Evolutionary conservation across 2,329 filamentous ascomycete genomes (phyloP), one percentile per base, ranked within the genome.

Genomic region (Aspergillus neoniger): DNA sequence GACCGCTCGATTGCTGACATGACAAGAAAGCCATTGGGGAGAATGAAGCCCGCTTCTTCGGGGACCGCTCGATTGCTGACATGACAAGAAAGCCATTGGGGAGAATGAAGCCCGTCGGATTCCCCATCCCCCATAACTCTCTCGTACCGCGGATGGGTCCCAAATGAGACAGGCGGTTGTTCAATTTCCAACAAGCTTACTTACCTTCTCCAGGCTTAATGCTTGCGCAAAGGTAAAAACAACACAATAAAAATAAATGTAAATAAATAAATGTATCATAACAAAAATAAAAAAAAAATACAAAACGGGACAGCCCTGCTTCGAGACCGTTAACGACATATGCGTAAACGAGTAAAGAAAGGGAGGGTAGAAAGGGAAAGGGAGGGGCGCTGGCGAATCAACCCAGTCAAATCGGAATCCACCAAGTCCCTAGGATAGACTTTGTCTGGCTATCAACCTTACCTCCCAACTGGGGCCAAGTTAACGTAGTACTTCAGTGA

Each of bases 381-480:
- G 32, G 39, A 30, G 51, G 39, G 30, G 38, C 19, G 39, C 36
- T 21, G 51, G 32, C 36, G 36, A 55, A 47, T 32, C 56, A 51
- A 44, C 3, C 30, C 30, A 57, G 39, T 21, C 50, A 54, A 43
- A 55, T 51, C 38, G 23, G 10, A 57, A 55, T 52, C 52, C 32
- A 43, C 48, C 30, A 44, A 17, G 25, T 36, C 47, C 41, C 32
- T 23, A 50, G 44, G 44, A 58, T 58, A 58, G 58, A 61, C 55
- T 61, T 58, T 61, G 17, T 30, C 41, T 55, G 28, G 55, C 36
- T 53, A 55, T 51, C 49, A 55, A 61, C 55, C 59, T 61, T 61
- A 55, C 59, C 55, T 49, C 25, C 25, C 32, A 19, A 28, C 25
- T 32, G 49, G 32, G 32, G 32, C 32, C 32, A 36, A 36, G 12